Evolutionary conservation across 768 basidiomycete genomes (phyloP).

Genomic region (Leccinum variicolor): DNA sequence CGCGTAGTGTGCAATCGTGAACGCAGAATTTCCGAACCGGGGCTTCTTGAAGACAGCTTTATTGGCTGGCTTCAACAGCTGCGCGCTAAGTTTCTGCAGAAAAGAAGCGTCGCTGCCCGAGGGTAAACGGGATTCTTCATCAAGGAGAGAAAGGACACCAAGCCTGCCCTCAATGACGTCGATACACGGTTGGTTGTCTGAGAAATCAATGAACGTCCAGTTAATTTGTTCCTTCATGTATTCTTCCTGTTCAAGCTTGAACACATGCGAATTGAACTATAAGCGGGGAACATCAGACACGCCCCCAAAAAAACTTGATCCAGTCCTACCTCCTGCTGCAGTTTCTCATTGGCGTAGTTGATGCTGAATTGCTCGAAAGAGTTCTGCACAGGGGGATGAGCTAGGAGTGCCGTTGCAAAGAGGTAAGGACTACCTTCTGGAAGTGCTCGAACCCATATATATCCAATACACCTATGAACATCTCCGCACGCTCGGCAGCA

Average conservation of each 20-base stretch:
- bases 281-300: constrained; percentile 12
- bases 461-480: constrained; percentile 99
- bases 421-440: constrained; percentile 64
- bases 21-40: constrained; percentile 95
- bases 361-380: constrained; percentile 99
- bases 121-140: constrained; percentile 97
- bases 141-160: constrained; percentile 89
- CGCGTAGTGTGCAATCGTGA: constrained; percentile 98
- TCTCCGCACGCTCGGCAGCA: constrained; percentile 86
- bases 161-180: constrained; percentile 97
- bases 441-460: constrained; percentile 98
- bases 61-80: constrained; percentile 82
- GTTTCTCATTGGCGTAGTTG: constrained; percentile 98
- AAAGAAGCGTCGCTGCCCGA: constrained; percentile 91
- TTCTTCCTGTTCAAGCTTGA: constrained; percentile 99
- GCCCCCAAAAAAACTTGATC: neutral
- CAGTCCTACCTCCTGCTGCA: constrained; percentile 86
- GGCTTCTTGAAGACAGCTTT: constrained; percentile 96
- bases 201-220: constrained; percentile 99
- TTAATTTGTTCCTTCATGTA: constrained; percentile 98
- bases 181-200: constrained; percentile 98
- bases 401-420: neutral
- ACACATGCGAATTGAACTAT: constrained; percentile 98
- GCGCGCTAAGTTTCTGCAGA: constrained; percentile 85
- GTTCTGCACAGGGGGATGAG: constrained; percentile 45